phyloP scores from a whole-genome alignment of 2,329 filamentous ascomycete genomes.

The Hirsutella thompsonii region DNA sequence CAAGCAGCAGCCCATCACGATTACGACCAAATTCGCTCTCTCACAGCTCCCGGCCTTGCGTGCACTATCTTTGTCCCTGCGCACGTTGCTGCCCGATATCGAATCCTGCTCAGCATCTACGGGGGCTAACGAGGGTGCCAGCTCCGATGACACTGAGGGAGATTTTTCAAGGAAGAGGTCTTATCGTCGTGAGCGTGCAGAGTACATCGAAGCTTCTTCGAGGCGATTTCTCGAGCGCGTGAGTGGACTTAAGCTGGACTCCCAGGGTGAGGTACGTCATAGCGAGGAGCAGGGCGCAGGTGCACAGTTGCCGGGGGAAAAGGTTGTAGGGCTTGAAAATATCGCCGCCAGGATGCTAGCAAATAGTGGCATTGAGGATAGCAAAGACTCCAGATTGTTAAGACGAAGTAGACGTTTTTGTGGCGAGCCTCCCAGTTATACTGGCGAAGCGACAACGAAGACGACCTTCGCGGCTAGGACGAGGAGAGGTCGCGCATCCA shows the following conservation, averaged over 20 bases:
- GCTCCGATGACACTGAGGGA: constrained; percentile 12
- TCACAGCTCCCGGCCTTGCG: constrained; percentile 74
- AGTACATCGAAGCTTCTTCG: constrained; percentile 76
- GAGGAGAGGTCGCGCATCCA: too few species aligned
- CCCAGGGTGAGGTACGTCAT: constrained; percentile 47
- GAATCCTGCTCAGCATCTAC: constrained; percentile 13
- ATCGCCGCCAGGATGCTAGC: constrained; percentile 34
- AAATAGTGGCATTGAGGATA: constrained; percentile 1
- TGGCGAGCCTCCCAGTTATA: too few species aligned
- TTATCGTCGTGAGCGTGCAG: constrained; percentile 57
- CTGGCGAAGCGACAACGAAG: too few species aligned
- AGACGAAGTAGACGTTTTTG: too few species aligned
- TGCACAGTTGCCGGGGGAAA: constrained; percentile 31
- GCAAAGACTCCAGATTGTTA: too few species aligned
- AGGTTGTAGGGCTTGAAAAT: constrained; percentile 45
- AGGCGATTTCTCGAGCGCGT: constrained; percentile 61
- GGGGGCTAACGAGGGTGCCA: constrained; percentile 12
- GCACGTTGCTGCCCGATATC: constrained; percentile 54
- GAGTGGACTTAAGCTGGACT: constrained; percentile 52
- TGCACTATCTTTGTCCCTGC: constrained; percentile 45
- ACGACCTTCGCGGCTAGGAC: too few species aligned
- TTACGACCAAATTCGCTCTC: constrained; percentile 65
- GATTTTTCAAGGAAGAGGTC: too few species aligned
- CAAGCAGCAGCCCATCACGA: constrained; percentile 45
- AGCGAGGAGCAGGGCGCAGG: constrained; percentile 51